Evolutionary conservation across 768 basidiomycete species (phyloP), one percentile per base, ranked within the genome.

Genomic region (Tricholoma furcatifolium): DNA sequence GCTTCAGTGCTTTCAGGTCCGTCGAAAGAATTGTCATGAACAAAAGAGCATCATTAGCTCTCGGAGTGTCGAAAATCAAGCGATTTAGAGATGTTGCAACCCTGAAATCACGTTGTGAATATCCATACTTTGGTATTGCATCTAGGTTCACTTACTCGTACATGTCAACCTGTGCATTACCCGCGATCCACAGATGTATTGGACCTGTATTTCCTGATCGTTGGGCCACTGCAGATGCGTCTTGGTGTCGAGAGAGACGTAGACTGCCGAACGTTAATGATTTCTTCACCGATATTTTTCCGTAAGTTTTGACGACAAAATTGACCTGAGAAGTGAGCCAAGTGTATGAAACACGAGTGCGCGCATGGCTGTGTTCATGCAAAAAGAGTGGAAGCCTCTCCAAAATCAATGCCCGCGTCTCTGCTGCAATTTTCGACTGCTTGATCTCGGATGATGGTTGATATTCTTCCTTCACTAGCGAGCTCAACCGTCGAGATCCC

Each of bases 11-110:
- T 53, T 83, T 80, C 36, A 98, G 70, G 58, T 95, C 92, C 0
- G 95, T 98, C 0, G 93, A 92, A 15, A 99, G 77, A 48, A 99
- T 92, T 0, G 94, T 97, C 82, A 92, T 90, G 59, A 98, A 87
- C 7, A 98, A 66, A 6, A 99, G 74, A 0, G 90, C 83, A 65
- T 99, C 96, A 63, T 94, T 92, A 21, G 86, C 81, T 67, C 89
- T 88, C 2, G 85, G 85, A 7, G 82, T 77, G 50, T 88, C 81
- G 57, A 98, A 91, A 27, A 97, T 68, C 6, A 88, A 65, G 15
- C 85, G 84, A 65, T 91, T 93, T 27, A 98, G 72, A 1, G 90
- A 87, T 1, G 84, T 86, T 0, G 96, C 88, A 12, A 98, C 86
- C 67, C 93, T 95, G 44, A 50, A 51, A 17, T 10, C 15, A 51